phyloP scores from a whole-genome alignment of 441 rosid species.

The Melastoma candidum region DNA sequence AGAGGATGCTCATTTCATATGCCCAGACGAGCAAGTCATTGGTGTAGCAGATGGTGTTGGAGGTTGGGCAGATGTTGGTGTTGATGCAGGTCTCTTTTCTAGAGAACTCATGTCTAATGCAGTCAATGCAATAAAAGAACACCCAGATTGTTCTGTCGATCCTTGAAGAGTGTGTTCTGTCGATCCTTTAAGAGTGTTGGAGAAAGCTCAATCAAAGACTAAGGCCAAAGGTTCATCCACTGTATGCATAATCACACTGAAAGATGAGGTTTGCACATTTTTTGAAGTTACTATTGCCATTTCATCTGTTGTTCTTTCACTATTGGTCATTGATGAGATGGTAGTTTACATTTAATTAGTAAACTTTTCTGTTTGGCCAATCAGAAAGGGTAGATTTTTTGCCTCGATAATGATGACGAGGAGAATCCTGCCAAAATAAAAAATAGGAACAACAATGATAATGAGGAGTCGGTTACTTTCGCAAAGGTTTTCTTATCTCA shows the following conservation, averaged over 20 bases:
- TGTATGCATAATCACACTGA: slow-evolving; percentile 54
- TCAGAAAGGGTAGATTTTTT: too few species aligned
- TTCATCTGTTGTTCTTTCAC: too few species aligned
- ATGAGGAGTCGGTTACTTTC: too few species aligned
- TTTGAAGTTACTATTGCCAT: too few species aligned
- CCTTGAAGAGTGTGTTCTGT: too few species aligned
- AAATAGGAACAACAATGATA: too few species aligned
- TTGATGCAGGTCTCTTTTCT: slow-evolving; percentile 48
- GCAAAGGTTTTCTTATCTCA: too few species aligned
- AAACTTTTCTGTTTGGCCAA: too few species aligned
- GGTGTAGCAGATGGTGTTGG: slow-evolving; percentile 82
- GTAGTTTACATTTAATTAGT: too few species aligned
- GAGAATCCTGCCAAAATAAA: too few species aligned
- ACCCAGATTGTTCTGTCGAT: slow-evolving; percentile 27
- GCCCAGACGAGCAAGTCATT: slow-evolving; percentile 45
- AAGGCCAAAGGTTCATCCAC: slow-evolving; percentile 62
- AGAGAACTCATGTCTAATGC: slow-evolving; percentile 58
- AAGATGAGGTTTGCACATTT: slow-evolving; percentile 33
- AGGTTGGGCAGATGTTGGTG: slow-evolving; percentile 77
- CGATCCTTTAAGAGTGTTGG: slow-evolving; percentile 43
- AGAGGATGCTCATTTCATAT: slow-evolving; percentile 71
- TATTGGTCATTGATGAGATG: too few species aligned
- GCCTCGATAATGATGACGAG: too few species aligned
- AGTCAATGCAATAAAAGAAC: slow-evolving; percentile 42
- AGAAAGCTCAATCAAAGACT: slow-evolving; percentile 51